These are phyloP conservation scores for Cyclostephanos tholiformis DNA, from an alignment of 108 stramenopile species.

Conservation along the genomic window DNA sequence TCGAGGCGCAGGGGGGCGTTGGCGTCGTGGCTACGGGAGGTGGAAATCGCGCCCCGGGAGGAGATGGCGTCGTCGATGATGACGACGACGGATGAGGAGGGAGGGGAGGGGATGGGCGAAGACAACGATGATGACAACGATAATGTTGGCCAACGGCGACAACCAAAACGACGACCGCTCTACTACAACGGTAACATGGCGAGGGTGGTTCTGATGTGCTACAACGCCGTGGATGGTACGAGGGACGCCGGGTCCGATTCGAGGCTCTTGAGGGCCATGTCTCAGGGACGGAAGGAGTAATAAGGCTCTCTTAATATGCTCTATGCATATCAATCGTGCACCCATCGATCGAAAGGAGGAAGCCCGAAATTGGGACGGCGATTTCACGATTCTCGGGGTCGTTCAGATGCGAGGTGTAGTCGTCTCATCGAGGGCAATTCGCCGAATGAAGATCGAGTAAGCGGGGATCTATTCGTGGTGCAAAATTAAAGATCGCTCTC, in stretches of 20 bases:
- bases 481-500: too few species aligned
- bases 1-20: conserved; percentile 58
- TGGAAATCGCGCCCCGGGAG: conserved; percentile 47
- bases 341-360: too few species aligned
- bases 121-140: background rate
- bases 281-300: conserved; percentile 25
- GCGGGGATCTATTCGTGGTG: too few species aligned
- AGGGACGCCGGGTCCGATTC: conserved; percentile 60
- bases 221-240: conserved; percentile 62
- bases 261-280: conserved; percentile 55
- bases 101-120: too few species aligned
- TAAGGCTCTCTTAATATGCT: too few species aligned
- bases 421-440: too few species aligned
- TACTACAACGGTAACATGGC: conserved; percentile 82
- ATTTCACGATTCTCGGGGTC: too few species aligned
- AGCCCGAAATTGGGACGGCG: too few species aligned
- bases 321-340: too few species aligned
- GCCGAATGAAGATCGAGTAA: too few species aligned
- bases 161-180: background rate
- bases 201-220: conserved; percentile 63
- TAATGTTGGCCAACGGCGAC: background rate
- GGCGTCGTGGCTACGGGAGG: conserved; percentile 58
- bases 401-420: too few species aligned
- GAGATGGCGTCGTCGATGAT: too few species aligned
- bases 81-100: conserved; percentile 15